Conservation (phyloP, 2,329 filamentous ascomycete species). For the Ophiobolus disseminans region DNA sequence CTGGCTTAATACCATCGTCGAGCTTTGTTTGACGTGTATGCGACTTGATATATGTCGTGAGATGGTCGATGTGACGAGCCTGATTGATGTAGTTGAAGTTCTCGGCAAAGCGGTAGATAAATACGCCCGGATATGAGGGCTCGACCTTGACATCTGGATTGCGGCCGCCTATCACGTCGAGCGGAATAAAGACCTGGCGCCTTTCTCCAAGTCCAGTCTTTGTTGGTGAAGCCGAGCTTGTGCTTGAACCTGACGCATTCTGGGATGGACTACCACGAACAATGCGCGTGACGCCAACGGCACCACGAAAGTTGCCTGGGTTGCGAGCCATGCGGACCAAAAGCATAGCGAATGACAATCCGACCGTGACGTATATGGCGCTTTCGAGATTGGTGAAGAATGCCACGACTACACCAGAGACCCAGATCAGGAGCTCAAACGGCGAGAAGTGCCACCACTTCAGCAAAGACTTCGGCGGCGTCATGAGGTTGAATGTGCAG, state of each 20-base stretch:
- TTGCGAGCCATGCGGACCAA: constrained; percentile 66
- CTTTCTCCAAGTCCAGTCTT: constrained; percentile 44
- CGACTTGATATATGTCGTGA: constrained; percentile 71
- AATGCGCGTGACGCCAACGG: constrained; percentile 24
- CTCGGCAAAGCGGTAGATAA: constrained; percentile 93
- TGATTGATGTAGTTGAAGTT: constrained; percentile 95
- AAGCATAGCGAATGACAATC: constrained; percentile 75
- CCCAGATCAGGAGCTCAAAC: constrained; percentile 86
- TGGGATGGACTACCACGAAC: constrained; percentile 60
- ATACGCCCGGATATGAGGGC: constrained; percentile 79
- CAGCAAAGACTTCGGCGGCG: constrained; percentile 84
- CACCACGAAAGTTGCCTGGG: constrained; percentile 32
- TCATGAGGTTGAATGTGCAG: constrained; percentile 87
- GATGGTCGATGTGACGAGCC: constrained; percentile 79
- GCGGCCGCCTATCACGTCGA: constrained; percentile 63
- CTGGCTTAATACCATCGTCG: constrained; percentile 26
- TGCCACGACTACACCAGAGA: constrained; percentile 85
- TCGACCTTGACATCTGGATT: constrained; percentile 61
- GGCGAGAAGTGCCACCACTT: constrained; percentile 93
- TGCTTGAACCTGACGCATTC: not conserved
- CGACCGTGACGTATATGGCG: constrained; percentile 85
- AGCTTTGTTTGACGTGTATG: constrained; percentile 29
- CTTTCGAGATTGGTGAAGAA: constrained; percentile 85
- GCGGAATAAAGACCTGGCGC: constrained; percentile 31
- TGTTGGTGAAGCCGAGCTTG: constrained; percentile 48